Evolutionary conservation across 192 early-diverging fungal genomes (phyloP).

Genomic region (Entomortierella parvispora): DNA sequence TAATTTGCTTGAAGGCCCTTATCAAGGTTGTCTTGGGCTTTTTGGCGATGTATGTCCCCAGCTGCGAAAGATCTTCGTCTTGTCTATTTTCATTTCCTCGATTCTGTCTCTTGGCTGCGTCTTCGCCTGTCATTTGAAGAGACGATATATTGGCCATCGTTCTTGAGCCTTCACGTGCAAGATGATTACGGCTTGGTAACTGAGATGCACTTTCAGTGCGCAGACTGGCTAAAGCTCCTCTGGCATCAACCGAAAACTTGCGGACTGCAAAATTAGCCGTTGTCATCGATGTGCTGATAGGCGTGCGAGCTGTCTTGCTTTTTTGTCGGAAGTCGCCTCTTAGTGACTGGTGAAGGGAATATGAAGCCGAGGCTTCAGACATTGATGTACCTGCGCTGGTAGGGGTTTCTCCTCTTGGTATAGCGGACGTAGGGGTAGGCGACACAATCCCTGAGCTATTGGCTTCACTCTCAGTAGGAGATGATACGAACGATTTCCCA

Average conservation of each 20-base stretch:
- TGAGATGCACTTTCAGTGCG: too few species aligned
- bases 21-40: conserved; percentile 44
- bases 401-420: not conserved
- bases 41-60: conserved; percentile 25
- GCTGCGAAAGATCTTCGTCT: not conserved
- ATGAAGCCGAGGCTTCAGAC: conserved; percentile 20
- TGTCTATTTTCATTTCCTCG: too few species aligned
- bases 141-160: not conserved
- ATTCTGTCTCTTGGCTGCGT: not conserved
- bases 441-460: not conserved
- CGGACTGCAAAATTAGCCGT: conserved; percentile 14
- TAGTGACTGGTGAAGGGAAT: not conserved
- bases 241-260: conserved; percentile 29
- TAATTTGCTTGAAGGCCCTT: conserved; percentile 38
- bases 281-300: conserved; percentile 2
- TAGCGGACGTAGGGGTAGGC: not conserved
- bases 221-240: not conserved
- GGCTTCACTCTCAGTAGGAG: conserved; percentile 12
- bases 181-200: too few species aligned
- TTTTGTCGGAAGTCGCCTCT: conserved; percentile 13
- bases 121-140: not conserved
- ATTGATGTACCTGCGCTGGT: conserved; percentile 36
- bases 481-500: not conserved
- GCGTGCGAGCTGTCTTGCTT: conserved; percentile 26
- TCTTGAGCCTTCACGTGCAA: too few species aligned